Base-by-base conservation (phyloP, 306 rosid species). In the Cicer judaicum region DNA sequence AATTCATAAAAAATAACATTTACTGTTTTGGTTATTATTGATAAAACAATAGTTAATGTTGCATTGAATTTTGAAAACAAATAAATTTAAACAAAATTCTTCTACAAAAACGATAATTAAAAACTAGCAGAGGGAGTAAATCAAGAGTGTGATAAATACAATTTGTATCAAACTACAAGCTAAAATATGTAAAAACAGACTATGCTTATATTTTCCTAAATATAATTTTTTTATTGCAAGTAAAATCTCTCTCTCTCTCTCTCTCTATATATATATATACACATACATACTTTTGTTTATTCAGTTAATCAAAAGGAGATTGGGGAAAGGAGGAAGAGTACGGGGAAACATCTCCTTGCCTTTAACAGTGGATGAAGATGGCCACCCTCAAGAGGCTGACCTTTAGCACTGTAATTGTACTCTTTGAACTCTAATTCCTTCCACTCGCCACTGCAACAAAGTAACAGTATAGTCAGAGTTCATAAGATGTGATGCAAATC, bases 351-450 rank as follows among this genome's bases (percentile, higher is more conserved):
- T 75, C 8, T 79, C 13, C 91, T 87, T 87, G 71, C 98, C 99
- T 94, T 92, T 73, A 91, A 89, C 75, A 91, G 79, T 5, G 99
- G 99, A 88, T 94, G 99, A 81, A 94, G 97, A 80, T 82, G 78
- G 55, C 99, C 99, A 73, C 95, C 83, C 67, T 90, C 96, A 68
- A 81, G 76, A 75, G 97, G 92, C 77, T 79, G 93, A 82, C 99
- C 99, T 84, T 91, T 88, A 43, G 99, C 96, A 1, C 48, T 84
- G 84, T 86, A 94, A 79, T 94, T 94, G 79, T 86, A 90, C 78
- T 88, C 91, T 63, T 94, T 94, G 88, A 88, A 94, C 81, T 94
- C 97, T 47, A 79, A 15, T 18, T 87, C 86, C 68, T 87, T 94
- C 99, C 97, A 94, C 67, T 88, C 92, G 13, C 97, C 95, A 42